Percentiles rank a stretch among this genome's conserved stretches.
These are phyloP conservation scores for Hypsizygus marmoreus DNA, from an alignment of 768 basidiomycete species.

Conservation along the genomic window DNA sequence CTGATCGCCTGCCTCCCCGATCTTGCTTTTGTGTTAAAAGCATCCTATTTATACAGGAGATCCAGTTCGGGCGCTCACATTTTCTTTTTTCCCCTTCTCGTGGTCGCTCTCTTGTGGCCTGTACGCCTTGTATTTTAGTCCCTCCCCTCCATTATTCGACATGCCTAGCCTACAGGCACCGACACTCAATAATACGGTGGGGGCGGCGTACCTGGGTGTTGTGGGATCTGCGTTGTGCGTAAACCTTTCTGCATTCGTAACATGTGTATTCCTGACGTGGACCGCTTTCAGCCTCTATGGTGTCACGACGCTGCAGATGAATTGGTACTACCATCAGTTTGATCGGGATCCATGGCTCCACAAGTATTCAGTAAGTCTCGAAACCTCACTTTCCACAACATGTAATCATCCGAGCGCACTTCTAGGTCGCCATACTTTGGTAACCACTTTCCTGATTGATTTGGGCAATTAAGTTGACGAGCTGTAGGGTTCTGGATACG, in stretches of 20 bases:
- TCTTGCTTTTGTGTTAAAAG: too few species aligned
- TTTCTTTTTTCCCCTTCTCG: too few species aligned
- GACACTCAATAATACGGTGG: slow-evolving; percentile 42
- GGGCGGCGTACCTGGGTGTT: slow-evolving; percentile 37
- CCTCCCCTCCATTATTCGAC: slow-evolving; percentile 1
- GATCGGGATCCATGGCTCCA: slow-evolving; percentile 36
- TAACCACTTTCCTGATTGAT: slow-evolving; percentile 10
- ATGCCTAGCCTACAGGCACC: slow-evolving; percentile 27
- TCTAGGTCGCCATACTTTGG: slow-evolving; percentile 38
- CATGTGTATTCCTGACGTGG: too few species aligned
- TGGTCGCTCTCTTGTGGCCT: too few species aligned
- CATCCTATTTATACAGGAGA: too few species aligned
- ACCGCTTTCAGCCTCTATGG: slow-evolving; percentile 35
- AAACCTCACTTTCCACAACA: background rate
- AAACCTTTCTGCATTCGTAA: background rate
- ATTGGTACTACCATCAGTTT: slow-evolving; percentile 43
- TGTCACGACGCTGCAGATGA: slow-evolving; percentile 38
- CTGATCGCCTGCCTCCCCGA: too few species aligned
- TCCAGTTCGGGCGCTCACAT: too few species aligned
- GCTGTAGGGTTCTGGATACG: slow-evolving; percentile 26
- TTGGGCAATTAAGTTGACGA: background rate
- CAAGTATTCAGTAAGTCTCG: slow-evolving; percentile 34
- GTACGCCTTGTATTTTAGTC: too few species aligned
- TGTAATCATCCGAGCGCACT: background rate
- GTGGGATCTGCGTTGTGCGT: slow-evolving; percentile 37